Evolutionary conservation across 495 filamentous ascomycete genomes (phyloP), one percentile per base, ranked within the genome.

Genomic region (Sporormia fimetaria): DNA sequence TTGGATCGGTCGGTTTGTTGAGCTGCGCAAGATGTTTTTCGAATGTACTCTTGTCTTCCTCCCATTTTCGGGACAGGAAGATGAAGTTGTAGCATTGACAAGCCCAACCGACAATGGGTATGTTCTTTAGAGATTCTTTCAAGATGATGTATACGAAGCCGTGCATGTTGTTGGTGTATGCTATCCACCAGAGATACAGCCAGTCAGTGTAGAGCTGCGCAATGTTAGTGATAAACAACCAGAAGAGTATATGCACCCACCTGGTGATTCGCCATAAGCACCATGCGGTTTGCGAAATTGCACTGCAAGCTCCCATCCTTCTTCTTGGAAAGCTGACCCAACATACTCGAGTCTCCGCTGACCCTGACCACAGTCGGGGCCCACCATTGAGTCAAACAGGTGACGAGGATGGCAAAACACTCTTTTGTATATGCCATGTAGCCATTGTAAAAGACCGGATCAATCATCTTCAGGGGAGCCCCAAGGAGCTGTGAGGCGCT

Each of bases 391-490:
- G 61, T 63, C 31, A 65, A 55, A 21, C 61, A 62, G 1, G 58
- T 65, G 35, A 60, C 55, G 23, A 65, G 52, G 12, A 65, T 48
- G n/a, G 55, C 61, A 48, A 65, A 65, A 7, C 56, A 61, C 40
- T 65, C 56, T 47, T 65, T 65, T 14, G 62, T 65, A 43, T 57
- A 58, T 9, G 59, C 61, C 62, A 65, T 63, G 51, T 63, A 65
- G 18, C 45, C 45, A 21, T 63, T 47, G 51, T 65, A 65, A 43
- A 58, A 61, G 20, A 53, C 56, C 1, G 49, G 55, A 36, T 65
- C 56, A 36, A 63, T 59, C 15, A 61, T 42, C 36, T 65, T 62
- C 21, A 65, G 44, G 5, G 61, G 61, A 3, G 59, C 57, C 7
- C 62, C 62, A 11, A 63, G 47, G 40, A 65, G 57, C 45, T 63